A percentile compares a stretch with the other conserved stretches of the same genome.
phyloP scores from a whole-genome alignment of 2,329 filamentous ascomycete species.

The Diaporthe amygdali region DNA sequence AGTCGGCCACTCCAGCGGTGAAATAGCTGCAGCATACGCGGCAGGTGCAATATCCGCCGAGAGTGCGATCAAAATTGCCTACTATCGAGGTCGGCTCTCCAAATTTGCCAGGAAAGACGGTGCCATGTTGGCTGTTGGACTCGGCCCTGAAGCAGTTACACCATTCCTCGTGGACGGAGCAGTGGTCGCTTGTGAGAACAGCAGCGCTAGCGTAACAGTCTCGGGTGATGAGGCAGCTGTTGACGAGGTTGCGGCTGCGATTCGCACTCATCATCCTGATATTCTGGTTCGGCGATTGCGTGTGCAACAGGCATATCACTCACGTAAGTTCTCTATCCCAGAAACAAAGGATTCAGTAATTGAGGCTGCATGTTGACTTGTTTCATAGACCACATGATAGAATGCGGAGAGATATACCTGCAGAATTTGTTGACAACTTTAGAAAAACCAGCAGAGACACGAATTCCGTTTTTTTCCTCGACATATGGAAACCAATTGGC shows the following conservation, averaged over 20 bases:
- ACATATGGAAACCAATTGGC: too few species aligned
- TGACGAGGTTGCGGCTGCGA: not conserved
- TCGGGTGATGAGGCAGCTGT: conserved; percentile 14
- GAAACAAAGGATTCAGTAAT: too few species aligned
- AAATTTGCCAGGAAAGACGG: not conserved
- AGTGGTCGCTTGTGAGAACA: conserved; percentile 22
- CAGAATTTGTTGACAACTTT: too few species aligned
- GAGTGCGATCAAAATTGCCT: not conserved
- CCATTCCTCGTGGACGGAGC: not conserved
- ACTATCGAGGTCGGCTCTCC: not conserved
- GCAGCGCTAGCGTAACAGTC: not conserved
- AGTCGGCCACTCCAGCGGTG: conserved; percentile 35
- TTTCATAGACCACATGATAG: too few species aligned
- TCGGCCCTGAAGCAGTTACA: not conserved
- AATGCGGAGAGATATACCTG: too few species aligned
- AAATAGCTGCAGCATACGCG: conserved; percentile 20
- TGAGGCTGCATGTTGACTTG: too few species aligned
- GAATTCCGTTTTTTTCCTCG: too few species aligned
- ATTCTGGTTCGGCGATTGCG: not conserved
- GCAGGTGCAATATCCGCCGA: not conserved
- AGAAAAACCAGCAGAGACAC: too few species aligned
- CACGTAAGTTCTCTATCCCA: not conserved
- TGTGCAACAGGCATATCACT: not conserved
- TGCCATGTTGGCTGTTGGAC: conserved; percentile 27
- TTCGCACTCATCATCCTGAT: not conserved